Conservation (phyloP, 2,329 filamentous ascomycete species). For the Aspergillus sojae region DNA sequence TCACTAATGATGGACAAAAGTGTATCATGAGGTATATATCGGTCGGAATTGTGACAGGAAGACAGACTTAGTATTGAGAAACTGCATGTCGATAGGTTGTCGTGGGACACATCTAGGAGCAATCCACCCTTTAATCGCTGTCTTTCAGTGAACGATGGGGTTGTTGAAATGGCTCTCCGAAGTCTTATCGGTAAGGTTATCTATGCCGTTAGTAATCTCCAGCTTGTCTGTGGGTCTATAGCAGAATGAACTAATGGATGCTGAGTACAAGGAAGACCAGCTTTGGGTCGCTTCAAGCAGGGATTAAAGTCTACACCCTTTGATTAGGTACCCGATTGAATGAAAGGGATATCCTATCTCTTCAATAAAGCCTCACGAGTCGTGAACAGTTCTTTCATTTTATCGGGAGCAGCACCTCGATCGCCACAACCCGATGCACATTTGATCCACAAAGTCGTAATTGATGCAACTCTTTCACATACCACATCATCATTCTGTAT, state of each 20-base stretch:
- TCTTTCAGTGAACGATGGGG: not conserved
- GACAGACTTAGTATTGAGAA: too few relatives aligned
- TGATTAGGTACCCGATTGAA: not conserved
- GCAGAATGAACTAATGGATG: not conserved
- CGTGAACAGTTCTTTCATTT: not conserved
- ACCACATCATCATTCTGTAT: not conserved
- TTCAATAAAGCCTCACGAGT: not conserved
- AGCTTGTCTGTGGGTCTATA: not conserved
- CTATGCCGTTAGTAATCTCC: not conserved
- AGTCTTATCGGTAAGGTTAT: not conserved
- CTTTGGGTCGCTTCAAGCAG: not conserved
- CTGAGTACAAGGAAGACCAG: not conserved
- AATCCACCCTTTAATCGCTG: not conserved
- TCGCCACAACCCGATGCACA: not conserved
- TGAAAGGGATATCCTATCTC: not conserved
- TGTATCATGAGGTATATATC: not conserved
- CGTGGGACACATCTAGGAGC: not conserved
- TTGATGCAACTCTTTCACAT: constrained; percentile 5
- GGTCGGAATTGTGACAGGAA: not conserved
- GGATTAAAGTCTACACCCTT: not conserved
- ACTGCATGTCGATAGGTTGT: not conserved
- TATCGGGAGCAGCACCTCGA: not conserved
- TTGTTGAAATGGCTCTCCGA: not conserved
- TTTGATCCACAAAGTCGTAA: not conserved
- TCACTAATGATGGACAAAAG: not conserved